Percentiles rank a stretch among this genome's conserved stretches.
These are phyloP conservation scores for Scytalidium lignicola DNA, from an alignment of 2,329 filamentous ascomycete species.

Conservation along the genomic window DNA sequence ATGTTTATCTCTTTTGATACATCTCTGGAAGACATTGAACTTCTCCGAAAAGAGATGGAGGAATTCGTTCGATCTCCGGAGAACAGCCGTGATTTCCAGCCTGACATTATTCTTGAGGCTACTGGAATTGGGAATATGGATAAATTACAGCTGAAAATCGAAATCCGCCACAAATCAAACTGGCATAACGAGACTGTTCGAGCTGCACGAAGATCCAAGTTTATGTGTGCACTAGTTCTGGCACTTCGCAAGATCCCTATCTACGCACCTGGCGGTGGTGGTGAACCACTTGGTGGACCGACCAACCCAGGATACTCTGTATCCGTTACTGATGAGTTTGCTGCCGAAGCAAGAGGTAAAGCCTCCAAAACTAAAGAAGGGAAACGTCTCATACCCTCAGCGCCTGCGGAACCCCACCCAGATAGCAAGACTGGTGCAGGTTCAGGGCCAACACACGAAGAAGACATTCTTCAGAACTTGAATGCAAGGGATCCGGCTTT, in stretches of 20 bases:
- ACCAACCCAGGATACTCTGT: conserved; percentile 81
- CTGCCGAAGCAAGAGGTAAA: conserved; percentile 56
- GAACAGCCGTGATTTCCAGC: conserved; percentile 86
- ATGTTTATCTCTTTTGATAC: conserved; percentile 84
- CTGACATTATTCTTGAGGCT: conserved; percentile 74
- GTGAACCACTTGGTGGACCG: conserved; percentile 55
- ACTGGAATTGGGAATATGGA: conserved; percentile 77
- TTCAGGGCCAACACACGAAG: conserved; percentile 14
- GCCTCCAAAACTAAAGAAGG: conserved; percentile 57
- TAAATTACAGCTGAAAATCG: conserved; percentile 77
- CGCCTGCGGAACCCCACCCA: conserved; percentile 3
- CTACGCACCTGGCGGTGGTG: conserved; percentile 70
- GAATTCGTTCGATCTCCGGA: conserved; percentile 77
- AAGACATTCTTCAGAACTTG: neutral
- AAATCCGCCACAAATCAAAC: conserved; percentile 89
- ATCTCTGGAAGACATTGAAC: conserved; percentile 80
- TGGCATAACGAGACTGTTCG: conserved; percentile 85
- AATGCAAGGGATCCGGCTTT: conserved; percentile 26
- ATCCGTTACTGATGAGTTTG: conserved; percentile 63
- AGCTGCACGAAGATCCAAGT: conserved; percentile 80
- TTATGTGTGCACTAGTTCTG: conserved; percentile 88
- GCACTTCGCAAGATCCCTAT: conserved; percentile 87
- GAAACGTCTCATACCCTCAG: conserved; percentile 56
- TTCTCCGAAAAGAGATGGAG: conserved; percentile 79
- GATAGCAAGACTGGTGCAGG: too few relatives aligned